Percentiles rank a stretch among this genome's conserved stretches.
phyloP scores from a whole-genome alignment of 768 basidiomycete genomes.

The Gloeostereum incarnatum region DNA sequence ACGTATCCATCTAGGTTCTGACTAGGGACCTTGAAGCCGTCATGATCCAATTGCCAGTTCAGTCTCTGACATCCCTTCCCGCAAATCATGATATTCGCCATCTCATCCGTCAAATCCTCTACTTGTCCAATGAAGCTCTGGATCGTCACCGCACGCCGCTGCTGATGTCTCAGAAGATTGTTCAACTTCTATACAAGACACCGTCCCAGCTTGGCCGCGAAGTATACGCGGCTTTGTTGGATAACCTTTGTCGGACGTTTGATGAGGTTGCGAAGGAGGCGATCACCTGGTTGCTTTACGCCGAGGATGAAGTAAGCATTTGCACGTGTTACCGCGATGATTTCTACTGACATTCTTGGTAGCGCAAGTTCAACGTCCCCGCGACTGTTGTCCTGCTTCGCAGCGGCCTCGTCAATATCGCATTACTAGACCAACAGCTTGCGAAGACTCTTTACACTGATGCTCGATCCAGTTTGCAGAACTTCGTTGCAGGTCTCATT shows the following conservation, averaged over 20 bases:
- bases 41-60: slow-evolving; percentile 63
- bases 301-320: slow-evolving; percentile 82
- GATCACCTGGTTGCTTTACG: slow-evolving; percentile 91
- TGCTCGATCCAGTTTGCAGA: slow-evolving; percentile 65
- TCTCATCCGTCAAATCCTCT: slow-evolving; percentile 75
- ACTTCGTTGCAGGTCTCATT: slow-evolving; percentile 76
- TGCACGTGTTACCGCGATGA: slow-evolving; percentile 3
- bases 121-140: slow-evolving; percentile 68
- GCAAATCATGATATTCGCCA: slow-evolving; percentile 82
- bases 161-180: slow-evolving; percentile 93
- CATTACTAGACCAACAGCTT: slow-evolving; percentile 82
- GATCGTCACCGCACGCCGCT: slow-evolving; percentile 84
- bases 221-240: slow-evolving; percentile 83
- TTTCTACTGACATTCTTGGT: slow-evolving; percentile 9
- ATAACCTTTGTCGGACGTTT: slow-evolving; percentile 81
- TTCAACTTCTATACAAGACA: slow-evolving; percentile 90
- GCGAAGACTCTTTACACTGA: slow-evolving; percentile 79
- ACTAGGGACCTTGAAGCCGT: slow-evolving; percentile 73
- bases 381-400: slow-evolving; percentile 86
- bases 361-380: slow-evolving; percentile 95
- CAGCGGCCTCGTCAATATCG: slow-evolving; percentile 68
- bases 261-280: slow-evolving; percentile 96
- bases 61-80: slow-evolving; percentile 62
- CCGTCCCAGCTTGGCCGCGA: slow-evolving; percentile 80
- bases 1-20: slow-evolving; percentile 20